phyloP scores from a whole-genome alignment of 164 flowering plant genomes.

The Berberis thunbergii region DNA sequence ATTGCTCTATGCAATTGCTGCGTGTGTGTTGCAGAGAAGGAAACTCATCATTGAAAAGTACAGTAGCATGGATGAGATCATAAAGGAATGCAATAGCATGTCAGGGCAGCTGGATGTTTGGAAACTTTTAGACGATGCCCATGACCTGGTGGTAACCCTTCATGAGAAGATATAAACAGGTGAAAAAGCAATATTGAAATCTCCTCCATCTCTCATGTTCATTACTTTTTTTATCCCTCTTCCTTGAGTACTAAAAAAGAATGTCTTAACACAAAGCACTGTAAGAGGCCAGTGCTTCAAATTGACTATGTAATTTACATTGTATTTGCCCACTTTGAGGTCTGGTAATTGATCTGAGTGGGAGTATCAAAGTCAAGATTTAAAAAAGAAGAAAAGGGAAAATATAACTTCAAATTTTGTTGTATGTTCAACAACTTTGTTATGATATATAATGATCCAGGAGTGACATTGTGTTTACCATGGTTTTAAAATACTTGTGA shows the following conservation, averaged over 20 bases:
- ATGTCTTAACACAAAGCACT: slow-evolving; percentile 1
- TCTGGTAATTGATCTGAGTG: slow-evolving; percentile 2
- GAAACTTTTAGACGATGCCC: slow-evolving; percentile 94
- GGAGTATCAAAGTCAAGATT: background rate
- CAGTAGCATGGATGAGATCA: slow-evolving; percentile 87
- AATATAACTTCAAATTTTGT: background rate
- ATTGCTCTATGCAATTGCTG: slow-evolving; percentile 19
- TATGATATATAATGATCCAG: too few relatives aligned
- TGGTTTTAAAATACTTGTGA: too few relatives aligned
- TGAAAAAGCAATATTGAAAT: background rate
- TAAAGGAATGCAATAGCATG: slow-evolving; percentile 85
- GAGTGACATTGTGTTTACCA: too few relatives aligned
- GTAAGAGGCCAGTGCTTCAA: slow-evolving; percentile 1
- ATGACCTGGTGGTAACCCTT: slow-evolving; percentile 32
- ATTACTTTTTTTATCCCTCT: background rate
- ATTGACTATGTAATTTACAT: background rate
- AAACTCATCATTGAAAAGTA: slow-evolving; percentile 81
- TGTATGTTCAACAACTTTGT: too few relatives aligned
- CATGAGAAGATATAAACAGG: slow-evolving; percentile 49
- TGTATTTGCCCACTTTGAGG: background rate
- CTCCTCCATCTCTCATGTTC: background rate
- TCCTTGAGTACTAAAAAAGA: background rate
- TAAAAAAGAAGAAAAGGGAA: background rate
- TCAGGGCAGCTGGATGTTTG: slow-evolving; percentile 35
- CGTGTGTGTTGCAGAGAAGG: slow-evolving; percentile 78